These are phyloP conservation scores for Madurella fahalii DNA, from an alignment of 2,329 filamentous ascomycete genomes.

Conservation along the genomic window DNA sequence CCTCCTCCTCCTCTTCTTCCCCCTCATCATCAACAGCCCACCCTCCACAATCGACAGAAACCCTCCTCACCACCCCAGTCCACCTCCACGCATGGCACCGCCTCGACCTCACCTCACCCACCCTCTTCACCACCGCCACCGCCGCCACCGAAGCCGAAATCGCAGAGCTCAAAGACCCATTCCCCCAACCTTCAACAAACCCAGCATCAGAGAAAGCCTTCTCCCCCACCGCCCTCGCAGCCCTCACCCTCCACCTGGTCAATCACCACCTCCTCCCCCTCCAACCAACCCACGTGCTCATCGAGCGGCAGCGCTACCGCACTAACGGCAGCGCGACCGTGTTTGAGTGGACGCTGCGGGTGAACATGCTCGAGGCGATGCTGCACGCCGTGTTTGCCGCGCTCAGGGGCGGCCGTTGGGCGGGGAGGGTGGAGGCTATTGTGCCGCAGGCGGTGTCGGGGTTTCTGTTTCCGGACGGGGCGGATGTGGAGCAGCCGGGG, in stretches of 20 bases:
- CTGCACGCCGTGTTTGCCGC: slow-evolving; percentile 66
- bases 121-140: slow-evolving; percentile 13
- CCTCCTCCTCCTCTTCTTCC: too few relatives aligned
- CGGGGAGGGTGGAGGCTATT: slow-evolving; percentile 46
- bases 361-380: slow-evolving; percentile 80
- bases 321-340: slow-evolving; percentile 61
- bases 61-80: neutral
- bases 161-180: too few relatives aligned
- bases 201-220: slow-evolving; percentile 26
- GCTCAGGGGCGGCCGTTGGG: slow-evolving; percentile 35
- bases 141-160: neutral
- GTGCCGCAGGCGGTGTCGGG: slow-evolving; percentile 50
- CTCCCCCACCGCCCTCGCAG: slow-evolving; percentile 34
- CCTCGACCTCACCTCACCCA: slow-evolving; percentile 22
- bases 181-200: neutral
- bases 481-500: neutral
- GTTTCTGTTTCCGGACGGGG: slow-evolving; percentile 37
- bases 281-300: slow-evolving; percentile 64
- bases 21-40: slow-evolving; percentile 6
- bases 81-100: slow-evolving; percentile 26
- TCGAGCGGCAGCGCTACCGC: slow-evolving; percentile 60
- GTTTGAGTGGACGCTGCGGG: slow-evolving; percentile 76
- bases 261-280: slow-evolving; percentile 40
- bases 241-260: slow-evolving; percentile 33
- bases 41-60: neutral